Conservation (phyloP, 495 filamentous ascomycete species). For the Entonaema liquescens region DNA sequence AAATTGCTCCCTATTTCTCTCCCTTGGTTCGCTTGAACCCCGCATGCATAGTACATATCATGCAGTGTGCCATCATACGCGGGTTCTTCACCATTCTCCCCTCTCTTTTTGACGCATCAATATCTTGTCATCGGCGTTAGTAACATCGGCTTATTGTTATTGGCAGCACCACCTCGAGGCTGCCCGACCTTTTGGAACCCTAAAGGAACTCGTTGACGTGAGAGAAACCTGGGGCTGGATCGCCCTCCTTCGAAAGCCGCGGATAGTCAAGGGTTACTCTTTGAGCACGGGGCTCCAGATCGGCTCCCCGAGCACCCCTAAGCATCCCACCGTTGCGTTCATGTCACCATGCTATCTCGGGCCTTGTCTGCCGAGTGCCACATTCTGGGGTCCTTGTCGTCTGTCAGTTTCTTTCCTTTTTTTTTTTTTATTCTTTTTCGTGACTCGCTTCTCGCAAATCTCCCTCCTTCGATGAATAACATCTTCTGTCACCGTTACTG, state of each 20-base stretch:
- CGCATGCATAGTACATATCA: conserved; percentile 35
- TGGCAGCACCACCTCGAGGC: conserved; percentile 5
- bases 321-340: conserved; percentile 39
- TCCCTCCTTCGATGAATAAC: conserved; percentile 25
- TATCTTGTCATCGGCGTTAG: conserved; percentile 21
- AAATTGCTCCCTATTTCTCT: neutral
- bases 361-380: conserved; percentile 41
- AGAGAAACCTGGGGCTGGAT: conserved; percentile 20
- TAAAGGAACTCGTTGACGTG: conserved; percentile 9
- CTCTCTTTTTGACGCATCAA: conserved; percentile 23
- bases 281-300: conserved; percentile 37
- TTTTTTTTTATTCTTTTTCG: neutral
- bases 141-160: conserved; percentile 24
- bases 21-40: conserved; percentile 35
- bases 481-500: conserved; percentile 3
- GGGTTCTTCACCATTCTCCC: conserved; percentile 3
- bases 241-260: neutral
- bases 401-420: conserved; percentile 24
- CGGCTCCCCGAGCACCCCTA: conserved; percentile 33
- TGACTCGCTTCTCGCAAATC: conserved; percentile 33
- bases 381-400: conserved; percentile 39
- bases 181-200: conserved; percentile 30
- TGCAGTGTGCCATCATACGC: conserved; percentile 21
- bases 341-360: conserved; percentile 44
- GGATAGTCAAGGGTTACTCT: conserved; percentile 15